phyloP scores from a whole-genome alignment of 1,284 basidiomycete genomes.

The Sanghuangporus baumii region DNA sequence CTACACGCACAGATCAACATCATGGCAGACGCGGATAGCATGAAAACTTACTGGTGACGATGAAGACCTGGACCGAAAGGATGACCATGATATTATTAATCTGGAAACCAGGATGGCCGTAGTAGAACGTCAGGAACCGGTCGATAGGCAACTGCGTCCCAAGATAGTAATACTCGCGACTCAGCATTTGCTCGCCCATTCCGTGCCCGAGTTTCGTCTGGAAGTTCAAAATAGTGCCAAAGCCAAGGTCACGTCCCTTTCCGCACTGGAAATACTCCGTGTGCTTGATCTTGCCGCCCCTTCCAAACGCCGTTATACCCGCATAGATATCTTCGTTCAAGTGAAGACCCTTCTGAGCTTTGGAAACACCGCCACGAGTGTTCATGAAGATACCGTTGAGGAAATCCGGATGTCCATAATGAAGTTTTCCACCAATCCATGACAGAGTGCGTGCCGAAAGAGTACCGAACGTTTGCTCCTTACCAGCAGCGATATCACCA shows the following conservation, averaged over 20 bases:
- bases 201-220: slow-evolving; percentile 99
- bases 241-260: slow-evolving; percentile 97
- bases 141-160: slow-evolving; percentile 99
- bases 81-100: slow-evolving; percentile 99
- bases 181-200: slow-evolving; percentile 99
- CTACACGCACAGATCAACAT: slow-evolving; percentile 31
- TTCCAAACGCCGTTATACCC: slow-evolving; percentile 97
- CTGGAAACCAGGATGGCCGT: slow-evolving; percentile 99
- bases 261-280: slow-evolving; percentile 99
- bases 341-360: slow-evolving; percentile 98
- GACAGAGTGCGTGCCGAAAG: slow-evolving; percentile 92
- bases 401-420: slow-evolving; percentile 99
- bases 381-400: slow-evolving; percentile 98
- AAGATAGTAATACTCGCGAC: slow-evolving; percentile 98
- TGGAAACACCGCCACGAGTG: slow-evolving; percentile 96
- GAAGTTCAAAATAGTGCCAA: slow-evolving; percentile 99
- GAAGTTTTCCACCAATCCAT: slow-evolving; percentile 97
- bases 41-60: slow-evolving; percentile 65
- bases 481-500: slow-evolving; percentile 96
- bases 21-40: neutral
- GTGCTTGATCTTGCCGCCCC: slow-evolving; percentile 97
- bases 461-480: slow-evolving; percentile 99
- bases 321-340: slow-evolving; percentile 99
- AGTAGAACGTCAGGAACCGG: slow-evolving; percentile 99
- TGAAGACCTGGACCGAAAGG: slow-evolving; percentile 88